phyloP scores from a whole-genome alignment of 2,329 filamentous ascomycete species.

The Scedosporium aurantiacum region DNA sequence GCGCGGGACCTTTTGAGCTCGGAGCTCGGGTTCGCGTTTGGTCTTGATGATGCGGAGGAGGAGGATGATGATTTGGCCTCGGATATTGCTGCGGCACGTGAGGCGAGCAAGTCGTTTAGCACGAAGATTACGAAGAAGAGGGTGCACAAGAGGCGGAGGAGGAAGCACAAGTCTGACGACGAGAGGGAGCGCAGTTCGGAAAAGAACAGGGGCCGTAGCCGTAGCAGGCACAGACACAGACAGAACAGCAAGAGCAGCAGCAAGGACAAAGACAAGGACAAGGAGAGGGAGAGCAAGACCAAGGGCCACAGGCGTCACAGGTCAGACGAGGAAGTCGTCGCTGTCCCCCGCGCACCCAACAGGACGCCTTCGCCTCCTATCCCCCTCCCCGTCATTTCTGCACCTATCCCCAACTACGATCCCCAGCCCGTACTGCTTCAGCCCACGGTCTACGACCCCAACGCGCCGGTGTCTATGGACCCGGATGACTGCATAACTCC shows the following conservation, averaged over 20 bases:
- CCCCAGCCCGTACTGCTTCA: constrained; percentile 42
- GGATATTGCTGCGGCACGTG: constrained; percentile 21
- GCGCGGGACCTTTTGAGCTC: constrained; percentile 26
- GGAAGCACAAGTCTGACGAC: constrained; percentile 7
- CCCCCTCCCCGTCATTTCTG: constrained; percentile 30
- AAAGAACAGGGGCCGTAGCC: constrained; percentile 12
- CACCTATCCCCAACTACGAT: constrained; percentile 37
- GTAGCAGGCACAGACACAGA: constrained; percentile 16
- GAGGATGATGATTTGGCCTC: constrained; percentile 18
- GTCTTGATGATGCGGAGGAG: constrained; percentile 20
- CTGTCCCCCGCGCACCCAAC: constrained; percentile 7
- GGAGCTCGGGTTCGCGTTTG: constrained; percentile 24
- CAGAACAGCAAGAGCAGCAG: constrained; percentile 16
- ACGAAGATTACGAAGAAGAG: constrained; percentile 39
- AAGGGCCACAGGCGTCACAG: constrained; percentile 9
- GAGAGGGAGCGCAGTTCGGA: constrained; percentile 22
- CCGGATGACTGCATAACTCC: constrained; percentile 39
- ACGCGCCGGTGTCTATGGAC: constrained; percentile 8
- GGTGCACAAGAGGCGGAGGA: constrained; percentile 24
- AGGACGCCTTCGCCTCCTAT: constrained; percentile 14
- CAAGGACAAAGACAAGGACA: constrained; percentile 12
- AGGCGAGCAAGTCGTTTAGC: constrained; percentile 27
- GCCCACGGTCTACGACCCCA: constrained; percentile 45
- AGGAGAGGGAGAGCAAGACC: constrained; percentile 11
- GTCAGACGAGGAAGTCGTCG: constrained; percentile 7